A percentile compares a stretch with the other conserved stretches of the same genome.
Evolutionary conservation across 257 asterid genomes (phyloP).

Genomic region (Paulownia fortunei): DNA sequence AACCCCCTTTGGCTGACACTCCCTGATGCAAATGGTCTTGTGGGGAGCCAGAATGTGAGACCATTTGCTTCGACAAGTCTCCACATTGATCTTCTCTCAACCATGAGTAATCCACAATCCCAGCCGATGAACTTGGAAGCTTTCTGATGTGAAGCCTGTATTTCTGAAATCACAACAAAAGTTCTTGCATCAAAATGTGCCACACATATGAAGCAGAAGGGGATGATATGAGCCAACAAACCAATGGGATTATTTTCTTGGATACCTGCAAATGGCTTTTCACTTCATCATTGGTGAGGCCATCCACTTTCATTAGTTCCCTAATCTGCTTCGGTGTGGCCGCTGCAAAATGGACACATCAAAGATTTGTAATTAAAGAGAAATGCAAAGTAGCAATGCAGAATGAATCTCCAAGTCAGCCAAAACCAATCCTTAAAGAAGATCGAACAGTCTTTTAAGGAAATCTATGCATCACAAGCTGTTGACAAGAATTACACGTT

Average conservation of each 20-base stretch:
- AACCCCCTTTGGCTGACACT: slow-evolving; percentile 37
- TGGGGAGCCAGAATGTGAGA: slow-evolving; percentile 42
- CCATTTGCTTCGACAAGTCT: background rate
- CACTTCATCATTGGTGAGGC: slow-evolving; percentile 52
- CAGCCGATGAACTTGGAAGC: slow-evolving; percentile 31
- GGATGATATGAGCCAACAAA: background rate
- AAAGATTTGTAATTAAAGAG: background rate
- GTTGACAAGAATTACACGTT: background rate
- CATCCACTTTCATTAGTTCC: slow-evolving; percentile 48
- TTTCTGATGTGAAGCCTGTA: slow-evolving; percentile 57
- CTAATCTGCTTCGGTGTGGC: slow-evolving; percentile 49
- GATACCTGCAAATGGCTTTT: slow-evolving; percentile 52
- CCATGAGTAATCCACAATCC: slow-evolving; percentile 18
- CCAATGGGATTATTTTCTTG: background rate
- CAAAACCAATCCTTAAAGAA: background rate
- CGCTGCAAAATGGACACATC: slow-evolving; percentile 27
- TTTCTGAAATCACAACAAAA: slow-evolving; percentile 46
- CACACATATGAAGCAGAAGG: background rate
- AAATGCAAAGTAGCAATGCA: too few relatives aligned
- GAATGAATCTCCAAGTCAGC: background rate
- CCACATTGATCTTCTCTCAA: slow-evolving; percentile 11
- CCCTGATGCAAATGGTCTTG: slow-evolving; percentile 51
- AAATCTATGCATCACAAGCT: too few relatives aligned
- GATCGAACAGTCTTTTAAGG: too few relatives aligned
- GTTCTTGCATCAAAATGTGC: background rate